Base-by-base conservation (phyloP, 805 yeast species). In the Blastobotrys parvus region DNA sequence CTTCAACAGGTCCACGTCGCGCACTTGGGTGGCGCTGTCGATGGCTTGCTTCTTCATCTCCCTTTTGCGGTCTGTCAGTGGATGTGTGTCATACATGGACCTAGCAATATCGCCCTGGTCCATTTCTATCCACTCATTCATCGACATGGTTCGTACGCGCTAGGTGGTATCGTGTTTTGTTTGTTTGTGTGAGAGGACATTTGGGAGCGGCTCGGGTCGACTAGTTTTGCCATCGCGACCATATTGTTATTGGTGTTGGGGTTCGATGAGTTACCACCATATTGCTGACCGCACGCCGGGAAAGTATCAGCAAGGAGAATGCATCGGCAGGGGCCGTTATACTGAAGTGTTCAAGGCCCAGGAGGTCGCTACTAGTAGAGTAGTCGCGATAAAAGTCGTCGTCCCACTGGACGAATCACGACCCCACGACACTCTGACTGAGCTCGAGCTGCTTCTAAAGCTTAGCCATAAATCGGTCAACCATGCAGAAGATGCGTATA, bases 401-500 rank as follows among this genome's bases (percentile, higher is more conserved):
- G 69, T 70, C 15, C 71, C 71, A 3, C 77, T 70, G 35, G 75
- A 70, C 33, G 76, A 73, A 43, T 57, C 60, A 16, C 71, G 77
- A 2, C 83, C 83, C 1, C 83, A 77, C 50, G 63, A 63, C 45
- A 65, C 74, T n/a, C 43, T 62, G 18, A 65, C 63, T 35, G 83
- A 77, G 53, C 49, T 72, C 29, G 58, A 56, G 20, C 53, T 75
- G 3, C 53, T 78, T 32, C 42, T 47, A 29, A 30, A 60, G 33
- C 43, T 52, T 19, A 42, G 46, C 20, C 42, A 41, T 29, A 42
- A 40, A 5, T 38, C 47, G 23, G 43, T 57, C 10, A 42, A 67
- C 1, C 22, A 37, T 4, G 31, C 63, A 4, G 34, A 66, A 8
- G 60, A 54, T 17, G 30, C 56, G 16, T 58, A 52, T 38, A 45